phyloP scores from a whole-genome alignment of 768 basidiomycete genomes.

The Rhodotorula graminis region DNA sequence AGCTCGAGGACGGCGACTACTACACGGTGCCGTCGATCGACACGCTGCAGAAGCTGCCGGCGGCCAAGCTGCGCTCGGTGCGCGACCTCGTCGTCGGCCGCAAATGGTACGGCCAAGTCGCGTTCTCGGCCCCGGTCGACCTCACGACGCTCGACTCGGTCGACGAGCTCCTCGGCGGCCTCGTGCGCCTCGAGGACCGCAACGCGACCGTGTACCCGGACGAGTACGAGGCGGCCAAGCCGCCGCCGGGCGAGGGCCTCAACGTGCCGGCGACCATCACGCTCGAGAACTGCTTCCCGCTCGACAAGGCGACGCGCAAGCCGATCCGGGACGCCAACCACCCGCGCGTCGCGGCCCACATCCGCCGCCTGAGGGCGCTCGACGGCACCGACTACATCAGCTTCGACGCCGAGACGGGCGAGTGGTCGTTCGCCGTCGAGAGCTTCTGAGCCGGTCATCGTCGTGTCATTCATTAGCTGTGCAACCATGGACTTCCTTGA shows the following conservation, averaged over 20 bases:
- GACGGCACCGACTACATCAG: constrained; percentile 76
- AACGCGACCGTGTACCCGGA: constrained; percentile 93
- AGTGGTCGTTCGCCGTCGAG: constrained; percentile 89
- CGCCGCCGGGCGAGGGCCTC: constrained; percentile 73
- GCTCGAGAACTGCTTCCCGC: constrained; percentile 75
- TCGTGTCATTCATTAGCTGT: too few relatives aligned
- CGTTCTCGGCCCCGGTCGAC: constrained; percentile 71
- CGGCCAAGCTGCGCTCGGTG: constrained; percentile 68
- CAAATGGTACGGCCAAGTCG: constrained; percentile 82
- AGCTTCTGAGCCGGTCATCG: too few relatives aligned
- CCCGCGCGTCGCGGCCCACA: constrained; percentile 61
- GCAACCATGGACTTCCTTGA: too few relatives aligned
- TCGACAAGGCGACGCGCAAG: constrained; percentile 84
- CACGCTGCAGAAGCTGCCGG: constrained; percentile 64
- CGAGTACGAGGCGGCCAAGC: constrained; percentile 76
- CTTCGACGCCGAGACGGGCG: constrained; percentile 74
- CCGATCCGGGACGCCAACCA: constrained; percentile 77
- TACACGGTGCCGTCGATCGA: constrained; percentile 76
- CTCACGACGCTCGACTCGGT: constrained; percentile 77
- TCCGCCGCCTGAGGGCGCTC: constrained; percentile 77
- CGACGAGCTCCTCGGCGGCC: constrained; percentile 73
- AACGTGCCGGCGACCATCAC: constrained; percentile 79
- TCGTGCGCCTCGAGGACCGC: constrained; percentile 82
- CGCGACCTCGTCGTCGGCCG: constrained; percentile 78
- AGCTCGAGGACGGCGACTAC: constrained; percentile 74